A percentile compares a stretch with the other conserved stretches of the same genome.
phyloP scores from a whole-genome alignment of 2,329 filamentous ascomycete genomes.

The Colletotrichum somersetense region DNA sequence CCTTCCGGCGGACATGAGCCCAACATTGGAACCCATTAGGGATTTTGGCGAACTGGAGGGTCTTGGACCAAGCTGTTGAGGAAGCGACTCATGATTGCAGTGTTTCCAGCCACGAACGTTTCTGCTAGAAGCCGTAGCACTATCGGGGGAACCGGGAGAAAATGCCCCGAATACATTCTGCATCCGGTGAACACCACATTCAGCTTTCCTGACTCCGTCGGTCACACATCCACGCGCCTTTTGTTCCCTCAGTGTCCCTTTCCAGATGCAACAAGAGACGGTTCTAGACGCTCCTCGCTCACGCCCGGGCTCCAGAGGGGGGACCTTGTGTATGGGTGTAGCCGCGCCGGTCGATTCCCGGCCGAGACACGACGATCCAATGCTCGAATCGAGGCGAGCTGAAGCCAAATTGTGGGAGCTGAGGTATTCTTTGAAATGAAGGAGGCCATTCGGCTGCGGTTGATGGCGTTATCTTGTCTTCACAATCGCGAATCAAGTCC shows the following conservation, averaged over 20 bases:
- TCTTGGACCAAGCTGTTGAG: constrained; percentile 27
- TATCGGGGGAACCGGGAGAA: constrained; percentile 21
- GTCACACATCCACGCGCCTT: constrained; percentile 8
- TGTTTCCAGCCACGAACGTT: constrained; percentile 11
- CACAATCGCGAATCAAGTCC: neutral
- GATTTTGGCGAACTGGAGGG: constrained; percentile 48
- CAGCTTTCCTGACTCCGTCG: constrained; percentile 35
- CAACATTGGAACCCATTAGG: constrained; percentile 51
- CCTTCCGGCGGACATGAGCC: constrained; percentile 63
- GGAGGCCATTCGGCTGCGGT: neutral
- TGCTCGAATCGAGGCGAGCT: neutral
- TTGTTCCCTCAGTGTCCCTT: constrained; percentile 2
- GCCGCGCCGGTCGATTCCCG: neutral
- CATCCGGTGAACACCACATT: constrained; percentile 35
- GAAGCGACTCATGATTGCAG: neutral
- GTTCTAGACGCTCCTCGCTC: constrained; percentile 21
- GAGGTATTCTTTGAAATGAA: neutral
- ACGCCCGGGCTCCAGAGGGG: neutral
- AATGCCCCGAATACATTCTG: constrained; percentile 34
- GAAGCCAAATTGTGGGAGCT: neutral
- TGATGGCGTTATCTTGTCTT: neutral
- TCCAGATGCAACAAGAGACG: constrained; percentile 3
- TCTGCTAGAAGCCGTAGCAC: constrained; percentile 22
- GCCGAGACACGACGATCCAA: constrained; percentile 1
- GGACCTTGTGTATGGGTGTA: neutral